These are phyloP conservation scores for Ajuga chamaepitys DNA, from an alignment of 257 asterid species.

Conservation along the genomic window DNA sequence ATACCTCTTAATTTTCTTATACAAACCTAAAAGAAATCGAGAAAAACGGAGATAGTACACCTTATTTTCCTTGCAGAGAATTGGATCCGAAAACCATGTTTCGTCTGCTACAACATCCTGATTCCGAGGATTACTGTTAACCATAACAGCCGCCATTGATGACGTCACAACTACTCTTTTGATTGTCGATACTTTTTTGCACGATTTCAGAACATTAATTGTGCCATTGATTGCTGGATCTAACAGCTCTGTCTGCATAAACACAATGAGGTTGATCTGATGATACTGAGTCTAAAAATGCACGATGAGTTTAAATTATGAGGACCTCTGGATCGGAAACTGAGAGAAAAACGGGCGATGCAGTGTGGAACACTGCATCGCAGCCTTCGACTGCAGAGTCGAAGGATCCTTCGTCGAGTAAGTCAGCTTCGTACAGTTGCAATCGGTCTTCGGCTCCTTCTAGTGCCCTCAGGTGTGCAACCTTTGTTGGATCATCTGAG, in stretches of 20 bases:
- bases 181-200: constrained; percentile 36
- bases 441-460: constrained; percentile 58
- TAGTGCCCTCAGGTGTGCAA: constrained; percentile 36
- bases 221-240: constrained; percentile 73
- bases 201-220: constrained; percentile 45
- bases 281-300: too few relatives aligned
- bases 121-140: constrained; percentile 12
- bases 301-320: too few relatives aligned
- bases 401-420: constrained; percentile 43
- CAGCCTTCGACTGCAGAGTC: constrained; percentile 51
- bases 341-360: constrained; percentile 39
- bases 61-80: constrained; percentile 40
- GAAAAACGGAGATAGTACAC: too few relatives aligned
- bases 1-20: too few relatives aligned
- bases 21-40: too few relatives aligned
- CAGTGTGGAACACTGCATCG: constrained; percentile 55
- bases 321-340: constrained; percentile 39
- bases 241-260: constrained; percentile 47
- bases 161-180: constrained; percentile 51
- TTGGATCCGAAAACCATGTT: constrained; percentile 57
- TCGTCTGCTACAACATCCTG: constrained; percentile 40
- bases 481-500: constrained; percentile 45
- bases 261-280: too few relatives aligned
- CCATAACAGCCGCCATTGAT: constrained; percentile 40
- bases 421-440: constrained; percentile 37